Conservation (phyloP, 2,329 filamentous ascomycete genomes). For the Rhytidhysteron rufulum region DNA sequence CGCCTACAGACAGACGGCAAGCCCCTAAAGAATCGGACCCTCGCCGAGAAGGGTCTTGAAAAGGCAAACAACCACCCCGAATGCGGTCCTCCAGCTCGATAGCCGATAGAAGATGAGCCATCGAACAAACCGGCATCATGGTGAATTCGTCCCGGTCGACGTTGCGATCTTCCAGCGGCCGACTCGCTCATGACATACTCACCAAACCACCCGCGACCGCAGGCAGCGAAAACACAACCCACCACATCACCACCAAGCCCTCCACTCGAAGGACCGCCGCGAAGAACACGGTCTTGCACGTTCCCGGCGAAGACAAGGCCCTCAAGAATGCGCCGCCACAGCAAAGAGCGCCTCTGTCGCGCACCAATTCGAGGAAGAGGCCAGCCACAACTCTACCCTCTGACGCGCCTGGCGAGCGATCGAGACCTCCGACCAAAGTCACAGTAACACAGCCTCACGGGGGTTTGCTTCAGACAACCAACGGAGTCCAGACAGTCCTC, state of each 20-base stretch:
- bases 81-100: slow-evolving; percentile 17
- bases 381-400: slow-evolving; percentile 19
- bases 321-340: slow-evolving; percentile 1
- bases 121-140: slow-evolving; percentile 23
- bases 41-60: slow-evolving; percentile 2
- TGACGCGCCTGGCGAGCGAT: slow-evolving; percentile 10
- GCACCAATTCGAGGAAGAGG: slow-evolving; percentile 27
- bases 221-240: slow-evolving; percentile 13
- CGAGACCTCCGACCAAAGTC: slow-evolving; percentile 40
- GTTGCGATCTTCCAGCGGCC: slow-evolving; percentile 23
- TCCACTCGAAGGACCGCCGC: slow-evolving; percentile 24
- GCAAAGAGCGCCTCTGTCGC: slow-evolving; percentile 12
- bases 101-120: slow-evolving; percentile 24
- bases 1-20: slow-evolving; percentile 3
- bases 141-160: slow-evolving; percentile 27
- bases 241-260: slow-evolving; percentile 15
- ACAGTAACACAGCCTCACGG: slow-evolving; percentile 42
- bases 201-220: slow-evolving; percentile 22
- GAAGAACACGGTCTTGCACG: slow-evolving; percentile 18
- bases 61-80: slow-evolving; percentile 10
- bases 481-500: slow-evolving; percentile 38
- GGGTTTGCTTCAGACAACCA: slow-evolving; percentile 39
- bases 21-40: slow-evolving; percentile 4
- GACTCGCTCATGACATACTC: slow-evolving; percentile 20
- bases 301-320: slow-evolving; percentile 17